Evolutionary conservation across 148 eudicot species (phyloP), one percentile per base, ranked within the genome.

Genomic region (Linanthus parryae): DNA sequence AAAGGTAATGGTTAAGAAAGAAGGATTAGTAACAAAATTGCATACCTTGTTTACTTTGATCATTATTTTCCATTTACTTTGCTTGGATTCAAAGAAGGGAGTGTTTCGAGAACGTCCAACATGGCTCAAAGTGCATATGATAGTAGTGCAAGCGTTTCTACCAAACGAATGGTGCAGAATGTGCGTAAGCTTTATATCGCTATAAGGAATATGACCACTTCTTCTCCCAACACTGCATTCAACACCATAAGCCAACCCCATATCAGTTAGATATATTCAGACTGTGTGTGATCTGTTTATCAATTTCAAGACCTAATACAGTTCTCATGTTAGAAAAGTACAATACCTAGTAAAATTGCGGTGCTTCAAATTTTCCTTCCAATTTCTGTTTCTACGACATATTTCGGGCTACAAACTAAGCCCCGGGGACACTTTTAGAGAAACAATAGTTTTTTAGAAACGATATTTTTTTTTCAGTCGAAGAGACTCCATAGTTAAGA

Each of bases 91-190:
- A 64, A 92, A 92, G 22, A 56, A 67, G 30, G 87, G 80, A 19
- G 96, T 87, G 34, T 87, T 87, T 41, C 94, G 67, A 18, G 94
- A 70, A 59, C 87, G 98, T 62, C 87, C 98, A 29, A 66, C 70
- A 62, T 87, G 96, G 61, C 96, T 92, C 74, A 92, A 62, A 22
- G 96, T 87, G 64, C 98, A 92, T 57, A 92, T 84, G 41, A 92
- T 84, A 49, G 96, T 91, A 52, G 98, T 92, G 8, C 96, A 80
- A 2, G 98, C 98, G 75, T 92, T 92, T 28, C 98, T 96, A 45
- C 96, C 98, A 45, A 92, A 79, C 10, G 96, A 87, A 59, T 79
- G 90, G 65, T 87, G 98, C 59, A 92, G 59, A 59, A 92, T 92
- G 27, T 96, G 76, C 14, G 98, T 92, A 28, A 92, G 85, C 74